Conservation (phyloP, 2,329 filamentous ascomycete genomes). For the Chaetomiaceae sp. region DNA sequence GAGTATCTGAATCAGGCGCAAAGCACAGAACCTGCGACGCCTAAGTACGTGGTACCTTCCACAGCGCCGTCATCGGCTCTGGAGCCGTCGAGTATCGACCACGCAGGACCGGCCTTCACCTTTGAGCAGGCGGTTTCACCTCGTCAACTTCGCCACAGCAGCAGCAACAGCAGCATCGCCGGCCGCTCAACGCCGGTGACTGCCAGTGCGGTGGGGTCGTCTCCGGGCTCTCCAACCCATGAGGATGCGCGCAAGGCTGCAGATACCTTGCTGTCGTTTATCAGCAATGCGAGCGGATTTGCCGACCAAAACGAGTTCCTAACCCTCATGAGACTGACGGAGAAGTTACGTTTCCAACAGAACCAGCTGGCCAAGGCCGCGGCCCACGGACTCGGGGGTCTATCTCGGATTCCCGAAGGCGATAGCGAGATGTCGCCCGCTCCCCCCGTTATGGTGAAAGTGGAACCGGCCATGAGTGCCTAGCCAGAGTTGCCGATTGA, state of each 20-base stretch:
- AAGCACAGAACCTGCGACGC: constrained; percentile 41
- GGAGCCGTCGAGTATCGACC: constrained; percentile 46
- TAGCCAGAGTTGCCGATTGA: constrained; percentile 4
- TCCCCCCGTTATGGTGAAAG: constrained; percentile 30
- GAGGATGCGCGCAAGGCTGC: constrained; percentile 81
- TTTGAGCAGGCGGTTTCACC: constrained; percentile 40
- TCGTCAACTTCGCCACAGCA: constrained; percentile 44
- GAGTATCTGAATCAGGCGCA: constrained; percentile 47
- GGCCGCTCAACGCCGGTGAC: constrained; percentile 18
- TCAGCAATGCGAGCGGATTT: constrained; percentile 66
- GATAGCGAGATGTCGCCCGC: constrained; percentile 44
- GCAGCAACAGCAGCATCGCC: constrained; percentile 44
- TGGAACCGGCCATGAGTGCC: constrained; percentile 32
- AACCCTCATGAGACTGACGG: constrained; percentile 73
- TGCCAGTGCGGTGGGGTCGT: constrained; percentile 43
- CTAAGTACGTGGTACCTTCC: constrained; percentile 42
- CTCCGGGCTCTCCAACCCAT: constrained; percentile 64
- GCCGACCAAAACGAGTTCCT: constrained; percentile 73
- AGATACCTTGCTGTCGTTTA: constrained; percentile 74
- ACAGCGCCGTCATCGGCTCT: constrained; percentile 47
- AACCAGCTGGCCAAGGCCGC: constrained; percentile 25
- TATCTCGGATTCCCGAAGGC: constrained; percentile 53
- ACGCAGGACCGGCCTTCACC: constrained; percentile 36
- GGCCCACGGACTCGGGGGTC: constrained; percentile 38
- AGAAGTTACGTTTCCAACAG: constrained; percentile 71